A percentile compares a stretch with the other conserved stretches of the same genome.
These are phyloP conservation scores for Allium sativum DNA, from an alignment of 106 monocot species.

Conservation along the genomic window DNA sequence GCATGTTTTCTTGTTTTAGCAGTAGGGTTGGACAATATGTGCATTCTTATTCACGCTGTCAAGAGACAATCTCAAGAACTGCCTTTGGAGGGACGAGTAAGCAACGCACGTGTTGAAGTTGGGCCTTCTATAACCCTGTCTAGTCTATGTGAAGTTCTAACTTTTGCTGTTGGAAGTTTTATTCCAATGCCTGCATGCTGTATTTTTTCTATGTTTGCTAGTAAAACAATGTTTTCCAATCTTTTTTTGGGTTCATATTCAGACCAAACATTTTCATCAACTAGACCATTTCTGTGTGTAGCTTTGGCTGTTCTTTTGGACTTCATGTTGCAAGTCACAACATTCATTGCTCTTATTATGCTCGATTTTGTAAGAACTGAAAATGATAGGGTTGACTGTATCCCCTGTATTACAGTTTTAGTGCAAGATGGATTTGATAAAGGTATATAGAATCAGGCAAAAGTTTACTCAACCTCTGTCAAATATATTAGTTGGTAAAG, in stretches of 20 bases:
- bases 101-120: constrained; percentile 86
- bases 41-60: constrained; percentile 91
- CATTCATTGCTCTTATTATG: constrained; percentile 72
- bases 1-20: too few relatives aligned
- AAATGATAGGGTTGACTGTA: constrained; percentile 71
- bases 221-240: constrained; percentile 16
- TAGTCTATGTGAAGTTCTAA: constrained; percentile 78
- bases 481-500: too few relatives aligned
- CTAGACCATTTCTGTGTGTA: constrained; percentile 19
- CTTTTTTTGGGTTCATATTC: constrained; percentile 2
- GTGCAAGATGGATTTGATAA: constrained; percentile 17
- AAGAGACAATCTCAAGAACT: constrained; percentile 59
- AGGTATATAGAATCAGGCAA: constrained; percentile 15
- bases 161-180: constrained; percentile 90
- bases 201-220: constrained; percentile 98
- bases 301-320: constrained; percentile 89
- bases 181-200: constrained; percentile 96
- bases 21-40: constrained; percentile 99
- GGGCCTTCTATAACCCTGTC: constrained; percentile 96
- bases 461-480: neutral
- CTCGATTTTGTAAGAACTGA: constrained; percentile 64
- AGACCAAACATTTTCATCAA: neutral
- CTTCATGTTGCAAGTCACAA: constrained; percentile 88
- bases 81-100: constrained; percentile 58
- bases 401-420: constrained; percentile 65